Conservation (phyloP, 352 stramenopile species). For the Phytophthora pisi region DNA sequence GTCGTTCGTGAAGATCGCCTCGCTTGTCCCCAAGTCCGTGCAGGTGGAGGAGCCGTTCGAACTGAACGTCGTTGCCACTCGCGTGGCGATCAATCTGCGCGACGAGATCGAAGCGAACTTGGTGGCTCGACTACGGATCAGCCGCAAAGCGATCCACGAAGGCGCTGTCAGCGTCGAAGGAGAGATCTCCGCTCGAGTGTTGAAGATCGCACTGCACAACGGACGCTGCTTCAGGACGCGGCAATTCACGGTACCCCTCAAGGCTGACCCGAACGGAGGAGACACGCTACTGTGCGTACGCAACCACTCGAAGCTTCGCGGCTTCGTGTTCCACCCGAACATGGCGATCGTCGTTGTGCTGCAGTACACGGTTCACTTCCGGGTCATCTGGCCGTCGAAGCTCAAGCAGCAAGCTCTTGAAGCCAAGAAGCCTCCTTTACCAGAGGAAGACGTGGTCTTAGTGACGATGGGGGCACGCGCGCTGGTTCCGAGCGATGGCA, state of each 20-base stretch:
- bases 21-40: conserved; percentile 64
- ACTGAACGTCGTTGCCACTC: conserved; percentile 49
- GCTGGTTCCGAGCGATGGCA: conserved; percentile 74
- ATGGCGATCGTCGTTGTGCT: conserved; percentile 85
- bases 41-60: conserved; percentile 68
- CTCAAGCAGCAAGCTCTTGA: conserved; percentile 69
- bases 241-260: conserved; percentile 70
- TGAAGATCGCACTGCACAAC: conserved; percentile 92
- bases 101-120: conserved; percentile 74
- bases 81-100: conserved; percentile 72
- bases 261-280: conserved; percentile 65
- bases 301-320: conserved; percentile 61
- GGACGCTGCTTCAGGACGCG: conserved; percentile 78
- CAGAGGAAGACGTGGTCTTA: conserved; percentile 78
- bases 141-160: conserved; percentile 57
- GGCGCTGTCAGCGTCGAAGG: conserved; percentile 59
- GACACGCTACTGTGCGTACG: conserved; percentile 64
- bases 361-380: conserved; percentile 89
- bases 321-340: conserved; percentile 79
- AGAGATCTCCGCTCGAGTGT: conserved; percentile 71
- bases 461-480: conserved; percentile 75
- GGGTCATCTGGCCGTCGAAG: conserved; percentile 68
- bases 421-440: conserved; percentile 51
- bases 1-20: conserved; percentile 65
- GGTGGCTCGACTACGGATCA: conserved; percentile 65